Base-by-base conservation (phyloP, 2,329 filamentous ascomycete species). In the Penicillium sp. region DNA sequence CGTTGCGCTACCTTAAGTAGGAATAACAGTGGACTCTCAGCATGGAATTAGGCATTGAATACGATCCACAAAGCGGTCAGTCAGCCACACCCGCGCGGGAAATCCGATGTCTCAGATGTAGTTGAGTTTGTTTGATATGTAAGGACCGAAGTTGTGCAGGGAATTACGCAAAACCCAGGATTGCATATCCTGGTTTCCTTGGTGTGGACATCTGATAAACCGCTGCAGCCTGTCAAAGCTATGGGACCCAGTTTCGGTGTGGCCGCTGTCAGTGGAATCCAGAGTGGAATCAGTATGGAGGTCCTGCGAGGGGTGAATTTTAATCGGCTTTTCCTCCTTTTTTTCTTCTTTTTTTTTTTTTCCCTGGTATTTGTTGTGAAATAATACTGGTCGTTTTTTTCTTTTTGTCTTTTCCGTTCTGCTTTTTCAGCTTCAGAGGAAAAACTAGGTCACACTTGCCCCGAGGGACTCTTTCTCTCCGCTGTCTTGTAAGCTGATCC, bases 101-200 rank as follows among this genome's bases (percentile, higher is more conserved):
- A 24, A 50, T 29, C 48, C 11, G 55, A 54, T 52, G 57, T 56
- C 49, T 58, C 59, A 56, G 55, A 62, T 56, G 48, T 55, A 49
- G 43, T 48, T 31, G 41, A 26, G 27, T 44, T 37, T 49, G 49
- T 48, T 58, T 33, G 31, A 55, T 61, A 52, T 49, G 47, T 55
- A 35, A 46, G 16, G 24, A 26, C 48, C 16, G 29, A 45, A 41
- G 21, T 41, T 27, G 43, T 52, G 37, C 5, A 27, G 24, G 24
- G 13, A 46, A 48, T 29, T 24, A 35, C 46, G 24, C 48, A 46
- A 41, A 29, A 19, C 24, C 44, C 35, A 46, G 52, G 52, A 29
- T 53, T 59, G 57, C 58, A 60, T 65, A 62, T 66, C 57, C 62
- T 55, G 63, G 59, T 63, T 59, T 63, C 58, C 43, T 59, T 61